Percentiles rank a stretch among this genome's conserved stretches.
Evolutionary conservation across 805 yeast species (phyloP).

Genomic region (Helenozyma rhizophorensis): DNA sequence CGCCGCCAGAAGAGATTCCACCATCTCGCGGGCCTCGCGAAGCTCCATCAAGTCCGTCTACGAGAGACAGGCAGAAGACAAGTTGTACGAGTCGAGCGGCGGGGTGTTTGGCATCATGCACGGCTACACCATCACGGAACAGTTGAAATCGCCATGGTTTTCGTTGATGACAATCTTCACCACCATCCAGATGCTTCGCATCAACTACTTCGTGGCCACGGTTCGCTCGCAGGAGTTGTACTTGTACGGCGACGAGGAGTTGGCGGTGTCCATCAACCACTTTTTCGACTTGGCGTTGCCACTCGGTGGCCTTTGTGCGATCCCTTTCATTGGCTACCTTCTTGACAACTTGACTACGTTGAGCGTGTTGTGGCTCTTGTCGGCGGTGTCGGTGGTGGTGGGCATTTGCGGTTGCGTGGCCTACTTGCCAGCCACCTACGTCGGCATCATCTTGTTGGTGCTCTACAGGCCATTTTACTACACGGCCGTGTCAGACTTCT

Average conservation of each 20-base stretch:
- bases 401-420: conserved; percentile 70
- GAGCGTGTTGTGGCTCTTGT: conserved; percentile 49
- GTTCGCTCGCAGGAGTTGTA: conserved; percentile 76
- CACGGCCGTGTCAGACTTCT: conserved; percentile 86
- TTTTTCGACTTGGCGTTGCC: conserved; percentile 87
- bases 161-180: conserved; percentile 72
- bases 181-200: conserved; percentile 83
- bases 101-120: conserved; percentile 71
- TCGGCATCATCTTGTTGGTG: conserved; percentile 70
- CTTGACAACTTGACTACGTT: conserved; percentile 71
- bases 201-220: conserved; percentile 91
- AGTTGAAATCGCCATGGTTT: conserved; percentile 70
- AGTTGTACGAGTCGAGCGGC: conserved; percentile 49
- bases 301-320: conserved; percentile 78
- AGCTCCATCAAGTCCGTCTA: conserved; percentile 54
- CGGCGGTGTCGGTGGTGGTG: conserved; percentile 52
- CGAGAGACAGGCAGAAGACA: conserved; percentile 62
- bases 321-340: conserved; percentile 80
- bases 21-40: conserved; percentile 32
- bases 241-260: conserved; percentile 49
- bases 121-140: conserved; percentile 47
- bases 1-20: conserved; percentile 27
- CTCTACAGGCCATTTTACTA: conserved; percentile 88
- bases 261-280: conserved; percentile 54
- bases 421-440: conserved; percentile 51